Evolutionary conservation across 768 basidiomycete genomes (phyloP).

Genomic region (Lentinula boryana): DNA sequence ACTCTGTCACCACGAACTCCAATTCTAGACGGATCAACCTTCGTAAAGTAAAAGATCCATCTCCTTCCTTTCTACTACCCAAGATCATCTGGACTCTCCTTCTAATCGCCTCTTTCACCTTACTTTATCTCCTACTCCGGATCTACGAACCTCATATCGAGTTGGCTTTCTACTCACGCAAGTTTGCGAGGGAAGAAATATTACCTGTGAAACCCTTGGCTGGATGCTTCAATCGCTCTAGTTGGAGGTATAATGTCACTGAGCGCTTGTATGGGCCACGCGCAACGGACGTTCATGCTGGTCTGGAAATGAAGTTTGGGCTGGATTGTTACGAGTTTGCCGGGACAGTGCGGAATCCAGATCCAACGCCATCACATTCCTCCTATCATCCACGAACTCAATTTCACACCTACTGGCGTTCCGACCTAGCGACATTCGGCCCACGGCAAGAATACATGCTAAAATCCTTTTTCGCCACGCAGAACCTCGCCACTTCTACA

Average conservation of each 20-base stretch:
- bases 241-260: conserved; percentile 63
- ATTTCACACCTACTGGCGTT: conserved; percentile 94
- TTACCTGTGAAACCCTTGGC: conserved; percentile 54
- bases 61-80: not conserved
- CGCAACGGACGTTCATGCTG: conserved; percentile 70
- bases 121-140: conserved; percentile 24
- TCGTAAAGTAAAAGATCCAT: conserved; percentile 1
- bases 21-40: not conserved
- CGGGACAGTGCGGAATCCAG: conserved; percentile 55
- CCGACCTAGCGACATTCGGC: conserved; percentile 77
- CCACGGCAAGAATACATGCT: conserved; percentile 86
- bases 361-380: conserved; percentile 13
- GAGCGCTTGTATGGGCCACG: conserved; percentile 58
- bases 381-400: conserved; percentile 44
- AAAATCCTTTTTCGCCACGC: conserved; percentile 92
- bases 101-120: conserved; percentile 30
- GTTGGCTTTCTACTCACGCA: conserved; percentile 67
- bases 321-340: conserved; percentile 94
- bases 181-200: conserved; percentile 74
- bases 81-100: conserved; percentile 25
- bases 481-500: conserved; percentile 55
- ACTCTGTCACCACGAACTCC: not conserved
- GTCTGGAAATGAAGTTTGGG: conserved; percentile 70
- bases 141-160: conserved; percentile 82
- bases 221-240: conserved; percentile 73